phyloP scores from a whole-genome alignment of 495 filamentous ascomycete genomes.

The Penicillium flavigenum region DNA sequence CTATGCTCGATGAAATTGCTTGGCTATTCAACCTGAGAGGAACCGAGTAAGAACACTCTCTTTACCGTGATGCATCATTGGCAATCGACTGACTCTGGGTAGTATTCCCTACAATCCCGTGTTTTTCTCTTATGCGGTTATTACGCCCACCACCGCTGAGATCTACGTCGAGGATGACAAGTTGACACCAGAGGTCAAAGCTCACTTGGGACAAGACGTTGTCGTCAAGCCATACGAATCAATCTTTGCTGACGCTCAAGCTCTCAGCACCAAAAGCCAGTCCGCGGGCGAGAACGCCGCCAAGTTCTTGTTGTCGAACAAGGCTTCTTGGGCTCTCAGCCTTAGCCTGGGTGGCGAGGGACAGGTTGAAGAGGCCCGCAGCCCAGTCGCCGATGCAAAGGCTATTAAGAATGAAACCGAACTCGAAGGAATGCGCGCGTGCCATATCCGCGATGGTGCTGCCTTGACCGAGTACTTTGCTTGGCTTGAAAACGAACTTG shows the following conservation, averaged over 20 bases:
- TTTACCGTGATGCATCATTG: background rate
- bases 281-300: constrained; percentile 35
- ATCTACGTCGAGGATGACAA: constrained; percentile 84
- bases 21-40: constrained; percentile 98
- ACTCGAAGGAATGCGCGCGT: constrained; percentile 87
- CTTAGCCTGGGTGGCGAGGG: constrained; percentile 85
- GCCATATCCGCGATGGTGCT: constrained; percentile 92
- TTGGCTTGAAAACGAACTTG: constrained; percentile 89
- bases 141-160: constrained; percentile 78
- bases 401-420: constrained; percentile 96
- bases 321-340: constrained; percentile 90
- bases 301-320: constrained; percentile 87
- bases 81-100: constrained; percentile 9
- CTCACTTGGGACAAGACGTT: constrained; percentile 72
- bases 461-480: constrained; percentile 92
- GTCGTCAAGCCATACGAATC: constrained; percentile 77
- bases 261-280: constrained; percentile 49
- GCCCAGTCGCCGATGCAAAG: constrained; percentile 90
- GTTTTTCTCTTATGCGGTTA: constrained; percentile 93
- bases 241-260: constrained; percentile 75
- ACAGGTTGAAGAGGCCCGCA: constrained; percentile 81
- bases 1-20: constrained; percentile 94
- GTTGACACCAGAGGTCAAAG: constrained; percentile 63
- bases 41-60: constrained; percentile 62
- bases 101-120: constrained; percentile 98